Evolutionary conservation across 1,139 yeast species (phyloP).

Genomic region (Sugiyamaella grinbergsii): DNA sequence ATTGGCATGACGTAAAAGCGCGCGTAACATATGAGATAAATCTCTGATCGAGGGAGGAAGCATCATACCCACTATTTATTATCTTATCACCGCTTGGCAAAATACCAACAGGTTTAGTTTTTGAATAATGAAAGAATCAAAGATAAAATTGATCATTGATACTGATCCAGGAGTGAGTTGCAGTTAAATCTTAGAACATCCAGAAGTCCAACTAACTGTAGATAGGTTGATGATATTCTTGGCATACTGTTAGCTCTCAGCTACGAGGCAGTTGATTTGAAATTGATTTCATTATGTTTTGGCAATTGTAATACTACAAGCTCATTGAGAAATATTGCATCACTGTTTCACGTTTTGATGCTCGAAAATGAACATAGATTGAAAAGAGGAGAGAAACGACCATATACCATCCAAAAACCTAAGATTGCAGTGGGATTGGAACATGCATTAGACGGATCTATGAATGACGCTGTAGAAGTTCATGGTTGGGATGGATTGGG

Average conservation of each 20-base stretch:
- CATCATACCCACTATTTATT: too few relatives aligned
- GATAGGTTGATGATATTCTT: constrained; percentile 45
- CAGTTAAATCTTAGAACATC: neutral
- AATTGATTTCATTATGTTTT: constrained; percentile 45
- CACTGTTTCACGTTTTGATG: constrained; percentile 43
- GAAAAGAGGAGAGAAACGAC: constrained; percentile 27
- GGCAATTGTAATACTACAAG: constrained; percentile 45
- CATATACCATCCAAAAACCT: constrained; percentile 39
- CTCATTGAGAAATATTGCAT: constrained; percentile 44
- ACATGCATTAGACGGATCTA: constrained; percentile 40
- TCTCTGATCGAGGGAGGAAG: too few relatives aligned
- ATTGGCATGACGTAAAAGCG: too few relatives aligned
- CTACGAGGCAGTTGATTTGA: constrained; percentile 39
- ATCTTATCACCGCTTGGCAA: neutral
- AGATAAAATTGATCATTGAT: constrained; percentile 41
- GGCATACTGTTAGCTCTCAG: constrained; percentile 45
- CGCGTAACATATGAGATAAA: too few relatives aligned
- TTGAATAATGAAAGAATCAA: neutral
- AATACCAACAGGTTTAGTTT: neutral
- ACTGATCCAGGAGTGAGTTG: constrained; percentile 46
- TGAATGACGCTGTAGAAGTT: constrained; percentile 45
- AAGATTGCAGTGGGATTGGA: constrained; percentile 42
- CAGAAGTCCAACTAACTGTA: neutral
- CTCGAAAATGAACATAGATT: constrained; percentile 36
- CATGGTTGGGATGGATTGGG: constrained; percentile 49